These are phyloP conservation scores for Coelastrella sp. DNA, from an alignment of 139 green algal genomes.

Conservation along the genomic window DNA sequence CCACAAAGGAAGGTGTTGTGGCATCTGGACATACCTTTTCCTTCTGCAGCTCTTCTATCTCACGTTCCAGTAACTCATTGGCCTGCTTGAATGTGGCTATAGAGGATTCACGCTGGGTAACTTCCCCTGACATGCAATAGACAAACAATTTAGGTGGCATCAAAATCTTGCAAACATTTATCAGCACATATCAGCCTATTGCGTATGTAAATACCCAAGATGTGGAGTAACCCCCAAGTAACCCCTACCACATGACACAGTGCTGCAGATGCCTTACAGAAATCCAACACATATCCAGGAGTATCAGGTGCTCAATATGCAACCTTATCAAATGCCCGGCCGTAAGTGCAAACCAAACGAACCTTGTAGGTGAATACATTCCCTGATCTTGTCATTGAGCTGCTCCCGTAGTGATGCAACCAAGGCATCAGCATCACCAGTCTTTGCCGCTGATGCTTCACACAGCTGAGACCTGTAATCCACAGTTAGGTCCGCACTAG, in stretches of 20 bases:
- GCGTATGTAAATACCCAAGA: no score
- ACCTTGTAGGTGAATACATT: conserved; percentile 12
- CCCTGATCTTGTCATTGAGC: background rate
- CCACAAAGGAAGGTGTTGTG: conserved; percentile 37
- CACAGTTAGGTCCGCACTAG: background rate
- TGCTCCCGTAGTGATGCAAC: conserved; percentile 12
- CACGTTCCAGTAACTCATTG: background rate
- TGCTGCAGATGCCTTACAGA: background rate
- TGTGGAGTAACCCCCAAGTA: no score
- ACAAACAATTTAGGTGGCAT: no score
- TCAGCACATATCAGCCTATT: no score
- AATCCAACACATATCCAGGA: background rate
- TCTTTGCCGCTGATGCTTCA: background rate
- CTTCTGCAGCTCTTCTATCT: conserved; percentile 13
- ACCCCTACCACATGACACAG: no score
- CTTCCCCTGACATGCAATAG: conserved; percentile 26
- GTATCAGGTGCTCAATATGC: background rate
- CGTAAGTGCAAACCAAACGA: background rate
- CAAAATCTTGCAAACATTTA: no score
- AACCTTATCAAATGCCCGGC: no score
- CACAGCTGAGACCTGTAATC: background rate
- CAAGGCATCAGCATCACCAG: background rate
- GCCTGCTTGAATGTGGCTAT: conserved; percentile 11
- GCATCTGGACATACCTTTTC: conserved; percentile 14
- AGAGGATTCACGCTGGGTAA: background rate